Base-by-base conservation (phyloP, 208 protist species). In the Crithidia acanthocephali region DNA sequence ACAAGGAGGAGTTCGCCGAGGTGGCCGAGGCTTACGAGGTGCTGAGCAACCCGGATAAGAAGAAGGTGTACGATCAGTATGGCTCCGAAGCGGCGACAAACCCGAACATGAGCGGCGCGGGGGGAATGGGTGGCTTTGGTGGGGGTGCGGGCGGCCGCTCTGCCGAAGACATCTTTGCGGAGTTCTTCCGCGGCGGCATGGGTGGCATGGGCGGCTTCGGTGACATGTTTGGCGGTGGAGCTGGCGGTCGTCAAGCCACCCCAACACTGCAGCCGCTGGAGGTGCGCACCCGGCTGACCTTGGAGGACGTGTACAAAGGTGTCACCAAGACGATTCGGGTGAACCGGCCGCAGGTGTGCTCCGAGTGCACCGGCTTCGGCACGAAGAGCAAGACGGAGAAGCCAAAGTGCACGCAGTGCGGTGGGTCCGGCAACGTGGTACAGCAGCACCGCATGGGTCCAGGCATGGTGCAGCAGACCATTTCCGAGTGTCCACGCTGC, bases 11-110 rank as follows among this genome's bases (percentile, higher is more conserved):
- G 70, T 98, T 98, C 68, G 83, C 88, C 0, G 86, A 95, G 72
- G 79, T 97, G 16, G 87, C 88, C 23, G 89, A 98, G 79, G 99
- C 99, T 7, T 99, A 99, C 76, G 98, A 99, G 69, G 93, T 99
- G 16, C 88, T 99, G 23, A 94, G 80, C 60, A 98, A 99, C 69
- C 59, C 86, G 13, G 84, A 99, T 55, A 99, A 99, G 81, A 84
- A 92, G 53, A 76, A 92, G 42, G 66, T 99, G 15, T 99, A 99
- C 74, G 99, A 99, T 74, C 90, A 99, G 74, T 97, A 97, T 74
- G 93, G 93, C 2, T 88, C 88, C 30, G 93, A 97, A 60, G 93
- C 88, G 20, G 93, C 87, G 16, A 84, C 80, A 7, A 84, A 94
- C 50, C 83, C 85, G n/a, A 81, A 82, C 61, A 88, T 86, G 74